Conservation (phyloP, 2,329 filamentous ascomycete species). For the Phaeosphaeria sp. region DNA sequence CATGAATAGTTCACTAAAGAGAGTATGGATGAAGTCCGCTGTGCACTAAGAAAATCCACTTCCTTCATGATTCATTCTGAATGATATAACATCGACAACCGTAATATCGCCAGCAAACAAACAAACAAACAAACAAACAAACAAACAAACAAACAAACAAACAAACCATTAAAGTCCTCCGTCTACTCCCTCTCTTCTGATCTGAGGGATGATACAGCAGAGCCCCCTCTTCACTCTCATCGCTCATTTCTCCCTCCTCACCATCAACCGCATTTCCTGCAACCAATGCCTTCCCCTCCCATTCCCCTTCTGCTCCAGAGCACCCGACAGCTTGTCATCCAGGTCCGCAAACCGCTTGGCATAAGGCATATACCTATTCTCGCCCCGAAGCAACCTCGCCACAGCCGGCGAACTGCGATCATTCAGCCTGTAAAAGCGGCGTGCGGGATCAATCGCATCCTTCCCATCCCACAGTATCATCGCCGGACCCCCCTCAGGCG, state of each 20-base stretch:
- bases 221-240: neutral
- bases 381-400: neutral
- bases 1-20: too few species aligned
- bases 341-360: neutral
- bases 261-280: neutral
- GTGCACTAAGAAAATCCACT: too few species aligned
- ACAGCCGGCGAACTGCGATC: constrained; percentile 1
- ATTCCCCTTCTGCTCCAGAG: neutral
- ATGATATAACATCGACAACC: too few species aligned
- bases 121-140: neutral
- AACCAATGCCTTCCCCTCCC: neutral
- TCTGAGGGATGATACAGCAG: neutral
- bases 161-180: neutral
- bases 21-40: too few species aligned
- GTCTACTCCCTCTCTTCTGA: neutral
- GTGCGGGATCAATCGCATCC: neutral
- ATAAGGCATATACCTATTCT: neutral
- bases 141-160: neutral
- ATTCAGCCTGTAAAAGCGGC: constrained; percentile 1
- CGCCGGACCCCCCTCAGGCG: constrained; percentile 1
- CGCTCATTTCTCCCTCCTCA: neutral
- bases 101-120: too few species aligned
- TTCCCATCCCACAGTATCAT: constrained; percentile 9
- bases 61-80: too few species aligned
- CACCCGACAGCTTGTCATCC: neutral